Percentiles rank a stretch among this genome's conserved stretches.
These are phyloP conservation scores for Gypsophila paniculata DNA, from an alignment of 179 eudicot species.

Conservation along the genomic window DNA sequence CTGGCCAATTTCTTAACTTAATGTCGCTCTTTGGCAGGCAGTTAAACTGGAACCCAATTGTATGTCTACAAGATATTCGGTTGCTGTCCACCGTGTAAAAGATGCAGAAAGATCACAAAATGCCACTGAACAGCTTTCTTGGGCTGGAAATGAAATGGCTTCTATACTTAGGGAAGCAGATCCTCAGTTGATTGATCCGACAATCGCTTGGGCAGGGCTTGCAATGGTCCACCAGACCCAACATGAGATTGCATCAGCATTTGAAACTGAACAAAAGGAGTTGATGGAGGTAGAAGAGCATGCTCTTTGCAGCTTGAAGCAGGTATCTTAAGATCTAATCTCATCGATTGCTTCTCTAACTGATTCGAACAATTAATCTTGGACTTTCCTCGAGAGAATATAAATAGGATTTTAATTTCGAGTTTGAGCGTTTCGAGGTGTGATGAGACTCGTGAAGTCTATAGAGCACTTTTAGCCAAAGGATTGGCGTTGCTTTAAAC, in stretches of 20 bases:
- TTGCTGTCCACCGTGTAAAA: constrained; percentile 79
- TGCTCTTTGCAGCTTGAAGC: constrained; percentile 68
- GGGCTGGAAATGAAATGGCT: constrained; percentile 99
- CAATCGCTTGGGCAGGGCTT: constrained; percentile 91
- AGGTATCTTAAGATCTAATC: constrained; percentile 38
- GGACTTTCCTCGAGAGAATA: not conserved
- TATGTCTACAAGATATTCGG: constrained; percentile 83
- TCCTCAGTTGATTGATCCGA: constrained; percentile 56
- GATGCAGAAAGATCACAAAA: constrained; percentile 89
- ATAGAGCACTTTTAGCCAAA: too few relatives aligned
- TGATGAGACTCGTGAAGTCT: too few relatives aligned
- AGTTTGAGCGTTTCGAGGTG: too few relatives aligned
- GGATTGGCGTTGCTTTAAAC: too few relatives aligned
- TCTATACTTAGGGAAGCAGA: constrained; percentile 88
- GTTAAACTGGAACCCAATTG: constrained; percentile 91
- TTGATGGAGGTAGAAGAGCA: constrained; percentile 67
- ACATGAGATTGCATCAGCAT: constrained; percentile 85
- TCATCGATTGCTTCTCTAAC: not conserved
- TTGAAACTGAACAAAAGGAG: constrained; percentile 64
- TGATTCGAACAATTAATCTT: not conserved
- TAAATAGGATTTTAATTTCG: not conserved
- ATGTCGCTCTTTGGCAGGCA: constrained; percentile 43
- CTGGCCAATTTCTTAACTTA: not conserved
- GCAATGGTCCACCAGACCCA: constrained; percentile 93
- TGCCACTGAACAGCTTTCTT: constrained; percentile 76